Percentiles rank a stretch among this genome's conserved stretches.
phyloP scores from a whole-genome alignment of 2,329 filamentous ascomycete genomes.

The Cryphonectria carpinicola region DNA sequence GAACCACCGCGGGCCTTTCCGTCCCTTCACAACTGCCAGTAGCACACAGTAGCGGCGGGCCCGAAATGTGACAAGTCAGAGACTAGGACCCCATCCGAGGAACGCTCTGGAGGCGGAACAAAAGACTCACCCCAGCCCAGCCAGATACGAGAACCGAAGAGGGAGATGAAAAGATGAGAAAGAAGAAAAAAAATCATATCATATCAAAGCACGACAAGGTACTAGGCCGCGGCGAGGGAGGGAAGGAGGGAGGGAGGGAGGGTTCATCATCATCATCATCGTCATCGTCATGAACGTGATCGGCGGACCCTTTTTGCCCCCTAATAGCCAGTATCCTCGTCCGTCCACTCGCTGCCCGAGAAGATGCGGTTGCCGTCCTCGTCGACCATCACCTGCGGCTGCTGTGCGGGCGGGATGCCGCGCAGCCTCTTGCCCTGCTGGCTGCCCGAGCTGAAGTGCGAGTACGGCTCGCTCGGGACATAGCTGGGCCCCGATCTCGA shows the following conservation, averaged over 20 bases:
- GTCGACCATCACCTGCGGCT: slow-evolving; percentile 56
- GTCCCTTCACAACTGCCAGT: not conserved
- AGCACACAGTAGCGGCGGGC: slow-evolving; percentile 6
- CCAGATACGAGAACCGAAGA: slow-evolving; percentile 17
- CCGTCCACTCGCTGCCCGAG: slow-evolving; percentile 70
- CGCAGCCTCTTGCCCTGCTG: slow-evolving; percentile 54
- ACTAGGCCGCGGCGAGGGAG: not conserved
- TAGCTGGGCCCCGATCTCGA: slow-evolving; percentile 45
- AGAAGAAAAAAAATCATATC: not conserved
- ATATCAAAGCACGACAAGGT: not conserved
- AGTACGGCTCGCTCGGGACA: slow-evolving; percentile 32
- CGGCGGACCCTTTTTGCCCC: slow-evolving; percentile 36
- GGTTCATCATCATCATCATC: not conserved
- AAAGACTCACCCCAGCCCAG: slow-evolving; percentile 19
- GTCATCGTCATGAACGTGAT: slow-evolving; percentile 22
- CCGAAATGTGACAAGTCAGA: not conserved
- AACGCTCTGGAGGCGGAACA: slow-evolving; percentile 20
- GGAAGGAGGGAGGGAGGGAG: too few relatives aligned
- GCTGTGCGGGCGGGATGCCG: slow-evolving; percentile 55
- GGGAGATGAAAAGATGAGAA: too few relatives aligned
- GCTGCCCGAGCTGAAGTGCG: slow-evolving; percentile 62
- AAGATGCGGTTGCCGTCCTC: slow-evolving; percentile 64
- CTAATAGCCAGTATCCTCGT: slow-evolving; percentile 62
- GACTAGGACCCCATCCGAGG: not conserved
- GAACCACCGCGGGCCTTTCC: not conserved